Base-by-base conservation (phyloP, 805 yeast species). In the Candida oleophila region DNA sequence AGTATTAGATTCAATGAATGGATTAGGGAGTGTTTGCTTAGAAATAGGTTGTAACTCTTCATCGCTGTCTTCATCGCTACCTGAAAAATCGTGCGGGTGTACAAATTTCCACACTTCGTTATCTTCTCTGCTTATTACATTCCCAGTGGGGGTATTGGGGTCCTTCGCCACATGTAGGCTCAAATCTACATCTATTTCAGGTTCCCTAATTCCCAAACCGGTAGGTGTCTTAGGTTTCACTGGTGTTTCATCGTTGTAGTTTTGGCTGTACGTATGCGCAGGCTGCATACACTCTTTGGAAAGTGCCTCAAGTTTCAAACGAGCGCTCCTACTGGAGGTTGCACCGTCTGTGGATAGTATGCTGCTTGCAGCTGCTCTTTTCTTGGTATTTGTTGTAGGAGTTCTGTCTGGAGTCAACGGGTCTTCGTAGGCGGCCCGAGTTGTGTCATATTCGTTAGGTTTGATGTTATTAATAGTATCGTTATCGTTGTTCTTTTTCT, bases 161-260 rank as follows among this genome's bases (percentile, higher is more conserved):
- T 34, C 37, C n/a, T 41, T 22, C 14, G 16, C 14, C 16, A 41
- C 43, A 20, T 42, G 45, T 14, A 42, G 25, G 20, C 20, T 36
- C 30, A 42, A 34, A 14, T 42, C 32, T 21, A 40, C 8, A 12
- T 34, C 18, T 8, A 42, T 18, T 4, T 21, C 45, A 9, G 45
- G 39, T 11, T 33, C 33, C 16, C 33, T 15, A 8, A 42, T 42
- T 9, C 45, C 45, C 19, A 42, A 35, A 2, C 45, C 45, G 14
- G 44, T 41, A 15, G 44, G 15, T n/a, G 15, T 21, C 20, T n/a
- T 39, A 15, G 42, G 42, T 28, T 39, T 21, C 4, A 22, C 5
- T 25, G 11, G 11, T 25, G 30, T 25, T 25, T 25, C 30, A 25
- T 11, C 30, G 11, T 25, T 5, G 11, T 25, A 25, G 30, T 25